Base-by-base conservation (phyloP, 2,329 filamentous ascomycete species). In the Lachnellula willkommii region DNA sequence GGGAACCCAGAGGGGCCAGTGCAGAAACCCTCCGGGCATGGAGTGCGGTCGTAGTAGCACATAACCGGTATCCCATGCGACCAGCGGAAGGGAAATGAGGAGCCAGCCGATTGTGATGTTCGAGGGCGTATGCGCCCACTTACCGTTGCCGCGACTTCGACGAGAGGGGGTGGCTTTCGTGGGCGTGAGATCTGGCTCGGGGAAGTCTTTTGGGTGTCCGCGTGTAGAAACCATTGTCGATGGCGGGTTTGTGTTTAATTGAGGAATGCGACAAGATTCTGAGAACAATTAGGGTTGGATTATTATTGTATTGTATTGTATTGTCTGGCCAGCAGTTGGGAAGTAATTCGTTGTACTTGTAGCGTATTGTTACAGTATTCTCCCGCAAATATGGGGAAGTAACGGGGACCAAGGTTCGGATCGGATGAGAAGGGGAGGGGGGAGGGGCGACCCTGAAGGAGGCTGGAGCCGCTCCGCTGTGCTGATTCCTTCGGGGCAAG, bases 11-110 rank as follows among this genome's bases (percentile, higher is more conserved):
- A 88, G 65, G 0, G 82, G 82, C 64, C 74, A 79, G 63, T 88
- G 84, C 14, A 82, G 71, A 14, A 69, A 73, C 4, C 85, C 84
- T 32, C 84, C 84, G 0, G 82, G 80, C 83, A 89, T 88, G 52
- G 77, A 83, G 68, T 85, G 77, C 14, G 86, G 86, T 47, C 86
- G 83, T 39, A 86, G 71, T 49, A 88, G 70, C 12, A 88, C 78
- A 69, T 88, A 89, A 35, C 76, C 72, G 2, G 77, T 75, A 66
- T 88, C 86, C 86, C 84, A 88, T 6, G 80, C 65, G n/a, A 88
- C 84, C 12, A 88, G 72, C 0, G 84, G 84, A 1, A 87, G 71
- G n/a, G 82, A 84, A 57, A 86, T 62, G 15, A 75, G 64, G 12
- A 88, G 77, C 85, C 85, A 88, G 45, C 81, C 64, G 17, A 84